Conservation (phyloP, 108 stramenopile genomes). For the Conticribra guillardii region DNA sequence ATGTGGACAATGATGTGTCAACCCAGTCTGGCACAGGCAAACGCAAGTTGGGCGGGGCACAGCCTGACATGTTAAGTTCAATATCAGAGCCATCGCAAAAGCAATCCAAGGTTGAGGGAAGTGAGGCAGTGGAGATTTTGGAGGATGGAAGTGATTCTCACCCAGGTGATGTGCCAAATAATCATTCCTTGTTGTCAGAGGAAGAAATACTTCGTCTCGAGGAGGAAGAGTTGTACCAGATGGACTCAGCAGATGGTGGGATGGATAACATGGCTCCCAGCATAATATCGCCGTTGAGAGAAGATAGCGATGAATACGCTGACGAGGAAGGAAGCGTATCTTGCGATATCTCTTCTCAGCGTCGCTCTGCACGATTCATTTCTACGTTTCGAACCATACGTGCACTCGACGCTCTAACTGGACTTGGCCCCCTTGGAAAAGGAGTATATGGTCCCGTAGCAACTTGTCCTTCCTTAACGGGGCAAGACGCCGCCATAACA, state of each 20-base stretch:
- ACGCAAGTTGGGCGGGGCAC: slow-evolving; percentile 22
- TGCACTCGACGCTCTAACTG: slow-evolving; percentile 77
- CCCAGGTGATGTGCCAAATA: no score
- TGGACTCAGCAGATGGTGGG: slow-evolving; percentile 13
- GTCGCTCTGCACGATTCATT: slow-evolving; percentile 26
- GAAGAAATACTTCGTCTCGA: slow-evolving; percentile 68
- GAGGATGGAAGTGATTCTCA: slow-evolving; percentile 13
- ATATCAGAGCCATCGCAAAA: slow-evolving; percentile 23
- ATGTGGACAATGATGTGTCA: slow-evolving; percentile 17
- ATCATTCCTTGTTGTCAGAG: slow-evolving; percentile 7
- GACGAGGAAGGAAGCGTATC: slow-evolving; percentile 9
- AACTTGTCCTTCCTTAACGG: slow-evolving; percentile 28
- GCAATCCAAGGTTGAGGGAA: slow-evolving; percentile 19
- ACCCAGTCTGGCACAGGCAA: no score
- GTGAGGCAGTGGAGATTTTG: slow-evolving; percentile 11
- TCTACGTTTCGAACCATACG: slow-evolving; percentile 54
- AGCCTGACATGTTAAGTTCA: slow-evolving; percentile 21
- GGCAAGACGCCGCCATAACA: slow-evolving; percentile 19
- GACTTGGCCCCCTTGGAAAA: slow-evolving; percentile 79
- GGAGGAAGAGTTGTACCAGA: slow-evolving; percentile 78
- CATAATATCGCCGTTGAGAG: slow-evolving; percentile 58
- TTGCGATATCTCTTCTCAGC: neutral
- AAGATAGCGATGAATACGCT: slow-evolving; percentile 52
- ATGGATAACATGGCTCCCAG: slow-evolving; percentile 29
- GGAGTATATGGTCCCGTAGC: slow-evolving; percentile 74